Evolutionary conservation across 352 stramenopile species (phyloP).

Genomic region (Sclerospora graminicola): DNA sequence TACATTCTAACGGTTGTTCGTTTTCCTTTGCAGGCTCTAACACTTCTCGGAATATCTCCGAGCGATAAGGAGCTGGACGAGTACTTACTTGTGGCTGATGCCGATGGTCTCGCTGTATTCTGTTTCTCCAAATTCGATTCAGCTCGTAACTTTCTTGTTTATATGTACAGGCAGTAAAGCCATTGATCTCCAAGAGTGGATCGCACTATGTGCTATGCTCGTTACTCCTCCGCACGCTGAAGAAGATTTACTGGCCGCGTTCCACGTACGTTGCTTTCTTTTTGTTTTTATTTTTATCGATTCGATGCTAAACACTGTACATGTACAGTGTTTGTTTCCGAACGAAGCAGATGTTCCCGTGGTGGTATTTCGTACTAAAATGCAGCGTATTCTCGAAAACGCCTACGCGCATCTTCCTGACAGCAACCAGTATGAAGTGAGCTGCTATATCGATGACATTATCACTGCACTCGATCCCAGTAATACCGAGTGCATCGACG

Average conservation of each 20-base stretch:
- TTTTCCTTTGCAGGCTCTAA: conserved; percentile 23
- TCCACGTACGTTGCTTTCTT: too few relatives aligned
- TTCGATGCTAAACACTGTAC: too few relatives aligned
- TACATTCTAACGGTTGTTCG: not conserved
- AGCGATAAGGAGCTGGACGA: conserved; percentile 65
- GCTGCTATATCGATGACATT: conserved; percentile 61
- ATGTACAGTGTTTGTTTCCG: conserved; percentile 38
- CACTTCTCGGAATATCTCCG: conserved; percentile 39
- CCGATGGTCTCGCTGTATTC: too few relatives aligned
- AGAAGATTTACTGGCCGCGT: too few relatives aligned
- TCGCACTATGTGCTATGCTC: too few relatives aligned
- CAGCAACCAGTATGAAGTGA: conserved; percentile 62
- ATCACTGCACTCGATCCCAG: conserved; percentile 52
- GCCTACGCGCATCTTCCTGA: conserved; percentile 51
- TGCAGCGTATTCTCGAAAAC: conserved; percentile 55
- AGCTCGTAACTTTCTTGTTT: too few relatives aligned
- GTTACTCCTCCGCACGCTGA: too few relatives aligned
- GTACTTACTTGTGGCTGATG: too few relatives aligned
- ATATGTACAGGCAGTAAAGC: too few relatives aligned
- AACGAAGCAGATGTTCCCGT: conserved; percentile 54
- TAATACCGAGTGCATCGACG: conserved; percentile 62
- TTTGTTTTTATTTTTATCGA: too few relatives aligned
- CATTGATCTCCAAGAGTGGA: too few relatives aligned
- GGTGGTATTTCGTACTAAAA: conserved; percentile 56
- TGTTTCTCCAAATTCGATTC: too few relatives aligned